Evolutionary conservation across 805 yeast species (phyloP).

Genomic region (Hanseniaspora lindneri): DNA sequence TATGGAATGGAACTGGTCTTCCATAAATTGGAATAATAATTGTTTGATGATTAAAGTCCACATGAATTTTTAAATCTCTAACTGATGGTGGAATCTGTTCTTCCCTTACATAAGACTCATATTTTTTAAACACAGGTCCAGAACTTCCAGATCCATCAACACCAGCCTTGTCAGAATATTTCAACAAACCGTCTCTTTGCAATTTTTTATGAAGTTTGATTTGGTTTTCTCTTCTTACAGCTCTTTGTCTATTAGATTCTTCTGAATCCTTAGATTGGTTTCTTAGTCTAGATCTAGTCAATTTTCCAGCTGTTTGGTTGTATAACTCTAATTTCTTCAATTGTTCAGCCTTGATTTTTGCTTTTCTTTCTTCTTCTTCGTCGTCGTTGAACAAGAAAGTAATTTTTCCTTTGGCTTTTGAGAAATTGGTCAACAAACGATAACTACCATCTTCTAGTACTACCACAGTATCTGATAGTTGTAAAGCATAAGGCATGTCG

Average conservation of each 20-base stretch:
- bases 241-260: constrained; percentile 54
- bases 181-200: constrained; percentile 72
- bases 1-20: constrained; percentile 95
- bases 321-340: constrained; percentile 24
- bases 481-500: constrained; percentile 55
- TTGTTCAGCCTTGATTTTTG: constrained; percentile 20
- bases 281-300: constrained; percentile 66
- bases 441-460: constrained; percentile 35
- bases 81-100: constrained; percentile 79
- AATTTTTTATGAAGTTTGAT: constrained; percentile 69
- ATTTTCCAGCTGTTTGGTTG: constrained; percentile 39
- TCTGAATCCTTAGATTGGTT: constrained; percentile 54
- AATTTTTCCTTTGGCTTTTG: constrained; percentile 59
- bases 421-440: constrained; percentile 56
- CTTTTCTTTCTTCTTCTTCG: constrained; percentile 33
- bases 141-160: constrained; percentile 34
- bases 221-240: constrained; percentile 72
- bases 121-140: constrained; percentile 71
- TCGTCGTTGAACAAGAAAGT: constrained; percentile 76
- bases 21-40: constrained; percentile 85
- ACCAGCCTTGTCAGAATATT: constrained; percentile 72
- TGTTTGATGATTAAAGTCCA: constrained; percentile 79
- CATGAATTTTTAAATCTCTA: constrained; percentile 71
- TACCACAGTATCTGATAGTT: constrained; percentile 70
- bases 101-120: constrained; percentile 89